These are phyloP conservation scores for Nicotiana knightiana DNA, from an alignment of 257 asterid genomes.

Conservation along the genomic window DNA sequence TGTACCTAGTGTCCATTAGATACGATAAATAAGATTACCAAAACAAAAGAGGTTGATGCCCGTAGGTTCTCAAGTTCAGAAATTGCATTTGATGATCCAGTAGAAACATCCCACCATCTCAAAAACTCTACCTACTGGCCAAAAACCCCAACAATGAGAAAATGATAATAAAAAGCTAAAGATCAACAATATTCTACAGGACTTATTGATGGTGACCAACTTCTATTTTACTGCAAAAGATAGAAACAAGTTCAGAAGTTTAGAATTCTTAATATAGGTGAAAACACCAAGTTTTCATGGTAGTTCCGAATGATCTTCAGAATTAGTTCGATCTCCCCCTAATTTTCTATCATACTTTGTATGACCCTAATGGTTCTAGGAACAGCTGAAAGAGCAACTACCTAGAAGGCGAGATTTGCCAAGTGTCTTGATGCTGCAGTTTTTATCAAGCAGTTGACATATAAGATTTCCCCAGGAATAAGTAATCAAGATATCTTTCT, in stretches of 20 bases:
- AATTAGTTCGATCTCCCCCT: not conserved
- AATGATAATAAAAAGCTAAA: not conserved
- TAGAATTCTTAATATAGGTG: not conserved
- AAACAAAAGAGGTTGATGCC: not conserved
- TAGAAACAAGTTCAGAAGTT: not conserved
- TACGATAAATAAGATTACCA: not conserved
- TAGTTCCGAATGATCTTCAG: not conserved
- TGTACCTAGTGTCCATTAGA: constrained; percentile 33
- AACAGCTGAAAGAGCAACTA: not conserved
- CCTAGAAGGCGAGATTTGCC: not conserved
- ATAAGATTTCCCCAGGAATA: not conserved
- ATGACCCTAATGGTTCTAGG: not conserved
- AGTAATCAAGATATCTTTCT: not conserved
- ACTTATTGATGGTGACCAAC: not conserved
- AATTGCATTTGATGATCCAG: constrained; percentile 2
- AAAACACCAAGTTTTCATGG: not conserved
- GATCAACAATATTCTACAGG: not conserved
- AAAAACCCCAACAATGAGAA: not conserved
- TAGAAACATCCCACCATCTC: constrained; percentile 1
- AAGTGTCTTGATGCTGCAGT: not conserved
- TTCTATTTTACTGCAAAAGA: not conserved
- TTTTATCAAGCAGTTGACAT: not conserved
- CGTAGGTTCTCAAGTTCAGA: not conserved
- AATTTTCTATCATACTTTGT: not conserved
- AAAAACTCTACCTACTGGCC: not conserved